Percentiles rank a stretch among this genome's conserved stretches.
These are phyloP conservation scores for Podaxis mareebaensis DNA, from an alignment of 768 basidiomycete species.

Conservation along the genomic window DNA sequence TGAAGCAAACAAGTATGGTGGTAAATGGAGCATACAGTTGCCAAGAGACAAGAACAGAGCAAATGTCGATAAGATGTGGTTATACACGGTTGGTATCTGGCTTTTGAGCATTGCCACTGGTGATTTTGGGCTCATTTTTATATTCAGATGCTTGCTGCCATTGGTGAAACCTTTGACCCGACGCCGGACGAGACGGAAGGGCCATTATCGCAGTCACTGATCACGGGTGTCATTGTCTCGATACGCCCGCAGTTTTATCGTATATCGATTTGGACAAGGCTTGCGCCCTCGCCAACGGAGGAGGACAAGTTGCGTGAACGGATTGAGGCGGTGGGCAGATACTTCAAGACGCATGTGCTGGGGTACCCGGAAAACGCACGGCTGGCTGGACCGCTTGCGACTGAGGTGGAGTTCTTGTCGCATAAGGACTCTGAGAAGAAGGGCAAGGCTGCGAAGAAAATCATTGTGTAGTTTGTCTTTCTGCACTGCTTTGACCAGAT, in stretches of 20 bases:
- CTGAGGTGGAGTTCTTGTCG: constrained; percentile 92
- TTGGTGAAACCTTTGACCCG: constrained; percentile 98
- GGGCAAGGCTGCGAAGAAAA: constrained; percentile 81
- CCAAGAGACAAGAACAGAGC: constrained; percentile 91
- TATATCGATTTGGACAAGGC: constrained; percentile 95
- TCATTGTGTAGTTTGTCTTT: constrained; percentile 51
- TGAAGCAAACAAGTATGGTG: constrained; percentile 93
- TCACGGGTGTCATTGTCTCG: constrained; percentile 94
- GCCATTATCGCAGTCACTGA: constrained; percentile 55
- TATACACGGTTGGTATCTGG: constrained; percentile 75
- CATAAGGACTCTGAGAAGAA: constrained; percentile 97
- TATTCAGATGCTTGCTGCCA: constrained; percentile 95
- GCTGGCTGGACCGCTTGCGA: constrained; percentile 83
- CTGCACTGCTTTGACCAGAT: constrained; percentile 22
- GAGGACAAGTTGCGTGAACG: constrained; percentile 68
- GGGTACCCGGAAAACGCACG: constrained; percentile 76
- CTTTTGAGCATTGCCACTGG: neutral
- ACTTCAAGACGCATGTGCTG: constrained; percentile 91
- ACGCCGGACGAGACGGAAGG: constrained; percentile 56
- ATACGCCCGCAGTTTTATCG: constrained; percentile 95
- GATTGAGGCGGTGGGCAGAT: constrained; percentile 80
- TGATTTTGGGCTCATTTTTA: constrained; percentile 12
- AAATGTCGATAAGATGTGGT: constrained; percentile 94
- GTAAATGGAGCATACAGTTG: constrained; percentile 98
- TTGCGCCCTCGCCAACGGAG: constrained; percentile 60